Evolutionary conservation across 139 green algal species (phyloP), one percentile per base, ranked within the genome.

Genomic region (Chlamydomonas schloesseri): DNA sequence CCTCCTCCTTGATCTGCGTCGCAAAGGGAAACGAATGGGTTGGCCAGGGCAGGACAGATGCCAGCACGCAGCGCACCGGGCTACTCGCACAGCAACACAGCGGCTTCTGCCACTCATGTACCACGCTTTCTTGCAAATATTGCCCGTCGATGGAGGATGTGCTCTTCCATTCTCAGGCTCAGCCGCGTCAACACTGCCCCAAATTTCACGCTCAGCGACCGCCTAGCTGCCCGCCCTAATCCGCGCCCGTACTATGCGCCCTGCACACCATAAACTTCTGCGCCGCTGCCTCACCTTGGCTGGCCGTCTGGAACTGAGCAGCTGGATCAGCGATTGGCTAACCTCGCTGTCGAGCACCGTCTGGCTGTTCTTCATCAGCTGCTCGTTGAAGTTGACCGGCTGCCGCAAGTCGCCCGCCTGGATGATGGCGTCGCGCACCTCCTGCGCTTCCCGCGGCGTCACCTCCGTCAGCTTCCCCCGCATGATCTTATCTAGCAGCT

Each of bases 401-500:
- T 93, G 88, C 29, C 88, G 90, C 78, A 95, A 70, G 71, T 94
- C 91, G 33, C 88, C 89, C 34, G 88, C 88, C 14, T 86, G 74
- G 31, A 92, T 76, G 64, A 95, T 92, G 46, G 91, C 81, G 37
- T 92, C 84, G 13, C 89, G 89, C 75, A 95, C 83, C 71, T 90
- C 89, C 70, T 93, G 88, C 26, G 91, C 91, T 42, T 92, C 91
- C 65, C 84, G 81, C 26, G 90, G 68, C 23, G 36, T 60, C 76
- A 92, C 82, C 47, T 88, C 87, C 21, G 88, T 71, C 8, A 50
- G 42, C 42, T 50, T 50, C 28, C 91, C 92, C 21, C 87, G 82
- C 86, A 95, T 91, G 71, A 95, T 73, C 50, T 88, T 92, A 58
- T 95, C 91, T 29, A 95, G 87, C 73, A 95, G 88, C 87, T 94